These are phyloP conservation scores for Metarhizium guizhouense DNA, from an alignment of 2,329 filamentous ascomycete genomes.

Conservation along the genomic window DNA sequence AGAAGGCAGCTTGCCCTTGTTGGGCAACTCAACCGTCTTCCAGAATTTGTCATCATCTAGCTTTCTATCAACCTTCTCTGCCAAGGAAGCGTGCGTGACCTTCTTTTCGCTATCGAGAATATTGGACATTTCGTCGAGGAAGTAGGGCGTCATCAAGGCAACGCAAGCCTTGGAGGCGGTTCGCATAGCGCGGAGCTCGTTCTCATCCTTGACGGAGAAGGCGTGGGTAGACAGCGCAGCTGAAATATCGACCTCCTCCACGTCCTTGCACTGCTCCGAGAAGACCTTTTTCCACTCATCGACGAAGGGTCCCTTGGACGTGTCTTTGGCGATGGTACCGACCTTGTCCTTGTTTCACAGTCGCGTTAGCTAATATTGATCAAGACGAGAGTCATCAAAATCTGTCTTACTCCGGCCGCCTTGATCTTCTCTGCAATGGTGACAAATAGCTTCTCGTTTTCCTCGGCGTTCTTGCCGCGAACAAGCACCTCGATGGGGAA, in stretches of 20 bases:
- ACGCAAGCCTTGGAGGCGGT: slow-evolving; percentile 91
- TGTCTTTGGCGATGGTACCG: slow-evolving; percentile 77
- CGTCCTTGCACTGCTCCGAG: slow-evolving; percentile 68
- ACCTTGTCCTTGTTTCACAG: slow-evolving; percentile 63
- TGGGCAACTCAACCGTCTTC: slow-evolving; percentile 63
- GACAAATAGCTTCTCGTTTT: slow-evolving; percentile 84
- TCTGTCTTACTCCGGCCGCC: slow-evolving; percentile 62
- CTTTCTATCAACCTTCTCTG: slow-evolving; percentile 83
- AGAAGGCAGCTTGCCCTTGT: slow-evolving; percentile 66
- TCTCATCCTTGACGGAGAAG: slow-evolving; percentile 90
- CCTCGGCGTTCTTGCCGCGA: slow-evolving; percentile 80
- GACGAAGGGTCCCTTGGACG: slow-evolving; percentile 76
- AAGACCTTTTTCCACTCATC: slow-evolving; percentile 92
- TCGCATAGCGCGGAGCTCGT: slow-evolving; percentile 86
- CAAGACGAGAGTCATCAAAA: not conserved
- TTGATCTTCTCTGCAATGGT: slow-evolving; percentile 83
- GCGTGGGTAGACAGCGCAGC: slow-evolving; percentile 72
- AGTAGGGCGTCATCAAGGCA: slow-evolving; percentile 90
- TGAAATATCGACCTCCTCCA: slow-evolving; percentile 82
- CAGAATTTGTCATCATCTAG: slow-evolving; percentile 93
- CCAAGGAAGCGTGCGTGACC: slow-evolving; percentile 78
- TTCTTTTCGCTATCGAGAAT: slow-evolving; percentile 96
- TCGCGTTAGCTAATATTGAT: slow-evolving; percentile 5
- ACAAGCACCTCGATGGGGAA: slow-evolving; percentile 88
- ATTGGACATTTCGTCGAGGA: slow-evolving; percentile 95